Conservation (phyloP, 148 eudicot species). For the Amaranthus palmeri region DNA sequence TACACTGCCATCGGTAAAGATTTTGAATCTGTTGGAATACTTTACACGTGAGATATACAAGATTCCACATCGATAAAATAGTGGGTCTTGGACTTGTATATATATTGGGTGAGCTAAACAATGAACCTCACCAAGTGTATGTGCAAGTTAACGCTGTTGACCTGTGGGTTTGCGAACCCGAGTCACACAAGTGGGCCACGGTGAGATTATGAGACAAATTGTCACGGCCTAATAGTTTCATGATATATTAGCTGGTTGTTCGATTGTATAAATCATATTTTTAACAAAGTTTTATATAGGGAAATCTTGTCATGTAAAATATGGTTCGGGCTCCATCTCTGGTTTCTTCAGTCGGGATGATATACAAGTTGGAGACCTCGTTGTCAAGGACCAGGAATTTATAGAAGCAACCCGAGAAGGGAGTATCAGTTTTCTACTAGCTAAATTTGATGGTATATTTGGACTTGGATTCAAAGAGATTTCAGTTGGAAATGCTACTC, state of each 20-base stretch:
- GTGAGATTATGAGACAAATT: too few relatives aligned
- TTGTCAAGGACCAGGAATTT: conserved; percentile 72
- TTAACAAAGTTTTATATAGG: conserved; percentile 35
- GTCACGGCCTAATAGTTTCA: not conserved
- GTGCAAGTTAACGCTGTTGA: too few relatives aligned
- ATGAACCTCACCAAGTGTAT: too few relatives aligned
- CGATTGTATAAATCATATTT: not conserved
- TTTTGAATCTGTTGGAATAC: not conserved
- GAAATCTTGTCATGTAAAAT: conserved; percentile 41
- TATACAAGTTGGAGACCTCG: conserved; percentile 58
- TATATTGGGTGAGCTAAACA: too few relatives aligned
- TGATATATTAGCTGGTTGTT: not conserved
- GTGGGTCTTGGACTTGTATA: too few relatives aligned
- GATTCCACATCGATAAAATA: too few relatives aligned
- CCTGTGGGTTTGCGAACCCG: too few relatives aligned
- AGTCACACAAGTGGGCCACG: too few relatives aligned
- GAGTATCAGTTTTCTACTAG: conserved; percentile 51
- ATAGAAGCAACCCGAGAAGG: conserved; percentile 72
- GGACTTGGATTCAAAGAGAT: conserved; percentile 89
- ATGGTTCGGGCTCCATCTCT: conserved; percentile 70
- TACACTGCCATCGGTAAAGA: conserved; percentile 54
- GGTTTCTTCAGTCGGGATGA: conserved; percentile 78
- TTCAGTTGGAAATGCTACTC: conserved; percentile 61
- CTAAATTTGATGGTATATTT: conserved; percentile 74
- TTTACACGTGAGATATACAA: too few relatives aligned